Evolutionary conservation across 2,329 filamentous ascomycete species (phyloP).

Genomic region (Hymenoscyphus linearis): DNA sequence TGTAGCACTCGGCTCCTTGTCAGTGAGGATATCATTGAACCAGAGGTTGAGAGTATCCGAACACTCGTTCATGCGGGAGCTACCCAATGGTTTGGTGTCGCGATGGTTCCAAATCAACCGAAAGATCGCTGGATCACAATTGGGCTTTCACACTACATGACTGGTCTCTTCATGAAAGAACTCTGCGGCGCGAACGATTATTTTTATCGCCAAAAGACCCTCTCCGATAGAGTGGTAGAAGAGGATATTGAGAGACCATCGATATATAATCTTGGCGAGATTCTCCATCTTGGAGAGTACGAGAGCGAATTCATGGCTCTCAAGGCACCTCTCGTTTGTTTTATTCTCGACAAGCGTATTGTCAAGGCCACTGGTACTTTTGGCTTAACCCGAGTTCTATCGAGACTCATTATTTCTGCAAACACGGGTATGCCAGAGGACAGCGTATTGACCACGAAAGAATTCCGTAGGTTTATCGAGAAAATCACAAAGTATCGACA

Average conservation of each 20-base stretch:
- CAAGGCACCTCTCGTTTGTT: conserved; percentile 86
- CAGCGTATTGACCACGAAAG: conserved; percentile 62
- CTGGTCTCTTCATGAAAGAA: conserved; percentile 84
- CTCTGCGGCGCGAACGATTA: conserved; percentile 95
- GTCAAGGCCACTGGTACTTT: conserved; percentile 82
- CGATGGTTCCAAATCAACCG: conserved; percentile 77
- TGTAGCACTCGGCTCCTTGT: conserved; percentile 84
- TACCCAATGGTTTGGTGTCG: conserved; percentile 90
- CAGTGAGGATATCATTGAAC: conserved; percentile 78
- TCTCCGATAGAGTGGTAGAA: conserved; percentile 76
- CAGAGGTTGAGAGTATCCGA: conserved; percentile 74
- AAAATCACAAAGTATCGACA: conserved; percentile 75
- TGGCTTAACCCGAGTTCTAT: conserved; percentile 76
- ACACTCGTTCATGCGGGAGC: conserved; percentile 78
- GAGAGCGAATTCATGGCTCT: conserved; percentile 85
- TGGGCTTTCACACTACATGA: conserved; percentile 91
- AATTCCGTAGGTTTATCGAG: conserved; percentile 80
- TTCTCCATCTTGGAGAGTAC: conserved; percentile 74
- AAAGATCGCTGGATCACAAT: conserved; percentile 84
- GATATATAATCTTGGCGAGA: conserved; percentile 71
- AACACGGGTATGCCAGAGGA: conserved; percentile 73
- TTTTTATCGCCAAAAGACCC: conserved; percentile 79
- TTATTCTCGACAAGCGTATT: conserved; percentile 86
- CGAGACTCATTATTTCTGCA: conserved; percentile 77
- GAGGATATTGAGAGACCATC: conserved; percentile 78